phyloP scores from a whole-genome alignment of 768 basidiomycete genomes.

The Erythrobasidium yunnanense region DNA sequence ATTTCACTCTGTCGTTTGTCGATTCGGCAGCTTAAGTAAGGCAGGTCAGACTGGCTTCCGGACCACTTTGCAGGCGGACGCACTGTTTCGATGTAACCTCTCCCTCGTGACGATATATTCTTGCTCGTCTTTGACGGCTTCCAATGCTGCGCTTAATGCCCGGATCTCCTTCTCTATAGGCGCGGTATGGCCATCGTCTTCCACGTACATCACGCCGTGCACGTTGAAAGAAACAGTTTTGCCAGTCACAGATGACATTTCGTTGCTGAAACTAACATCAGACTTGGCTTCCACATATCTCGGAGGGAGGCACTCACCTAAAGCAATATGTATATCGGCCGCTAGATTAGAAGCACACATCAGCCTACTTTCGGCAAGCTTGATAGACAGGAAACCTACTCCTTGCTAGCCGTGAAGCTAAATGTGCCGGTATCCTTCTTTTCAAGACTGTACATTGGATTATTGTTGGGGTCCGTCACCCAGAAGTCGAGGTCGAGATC shows the following conservation, averaged over 20 bases:
- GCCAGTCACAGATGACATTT: conserved; percentile 92
- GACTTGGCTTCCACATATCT: neutral
- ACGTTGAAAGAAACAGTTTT: conserved; percentile 98
- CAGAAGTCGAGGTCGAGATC: conserved; percentile 96
- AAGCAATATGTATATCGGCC: conserved; percentile 93
- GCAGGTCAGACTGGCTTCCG: neutral
- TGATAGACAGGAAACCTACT: conserved; percentile 39
- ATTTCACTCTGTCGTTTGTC: conserved; percentile 83
- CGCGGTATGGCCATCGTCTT: conserved; percentile 73
- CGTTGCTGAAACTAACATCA: conserved; percentile 48
- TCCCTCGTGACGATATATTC: conserved; percentile 96
- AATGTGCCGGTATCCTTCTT: conserved; percentile 79
- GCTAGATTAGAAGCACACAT: conserved; percentile 22
- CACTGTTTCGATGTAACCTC: conserved; percentile 81
- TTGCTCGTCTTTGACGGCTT: conserved; percentile 92
- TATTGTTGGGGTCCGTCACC: conserved; percentile 68
- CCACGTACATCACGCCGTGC: conserved; percentile 87
- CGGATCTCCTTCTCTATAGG: conserved; percentile 96
- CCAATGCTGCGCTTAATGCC: conserved; percentile 62
- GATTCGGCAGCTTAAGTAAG: conserved; percentile 43
- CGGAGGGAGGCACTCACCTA: conserved; percentile 45
- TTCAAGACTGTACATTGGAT: conserved; percentile 63
- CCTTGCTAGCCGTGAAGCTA: conserved; percentile 71
- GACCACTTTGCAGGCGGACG: conserved; percentile 45
- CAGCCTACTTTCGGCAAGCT: neutral